Conservation (phyloP, 2,329 filamentous ascomycete genomes). For the Calonectria montana region DNA sequence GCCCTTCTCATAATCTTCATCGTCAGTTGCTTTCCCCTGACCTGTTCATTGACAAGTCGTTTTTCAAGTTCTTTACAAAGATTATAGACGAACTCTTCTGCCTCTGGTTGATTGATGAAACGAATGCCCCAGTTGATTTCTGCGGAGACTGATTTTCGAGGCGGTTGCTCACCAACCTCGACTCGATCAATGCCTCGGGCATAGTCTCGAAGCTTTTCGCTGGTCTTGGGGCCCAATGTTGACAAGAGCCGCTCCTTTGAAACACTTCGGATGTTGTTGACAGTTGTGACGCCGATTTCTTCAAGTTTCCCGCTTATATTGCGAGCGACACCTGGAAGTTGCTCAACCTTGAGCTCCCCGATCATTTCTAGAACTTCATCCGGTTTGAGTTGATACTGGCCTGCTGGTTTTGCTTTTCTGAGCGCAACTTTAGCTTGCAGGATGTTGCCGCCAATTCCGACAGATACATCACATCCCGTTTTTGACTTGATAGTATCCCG, state of each 20-base stretch:
- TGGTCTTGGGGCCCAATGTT: conserved; percentile 89
- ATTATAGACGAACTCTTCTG: conserved; percentile 89
- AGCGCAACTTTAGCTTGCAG: conserved; percentile 91
- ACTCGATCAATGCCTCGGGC: conserved; percentile 86
- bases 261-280: conserved; percentile 83
- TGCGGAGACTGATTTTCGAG: conserved; percentile 94
- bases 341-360: conserved; percentile 79
- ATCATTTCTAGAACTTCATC: conserved; percentile 83
- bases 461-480: conserved; percentile 89
- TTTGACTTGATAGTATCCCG: conserved; percentile 76
- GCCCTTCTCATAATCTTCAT: conserved; percentile 95
- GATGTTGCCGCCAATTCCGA: conserved; percentile 93
- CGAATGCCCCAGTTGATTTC: conserved; percentile 99
- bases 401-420: conserved; percentile 92
- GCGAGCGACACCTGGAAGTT: conserved; percentile 91
- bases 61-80: conserved; percentile 87
- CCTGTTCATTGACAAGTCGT: conserved; percentile 82
- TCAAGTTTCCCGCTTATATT: conserved; percentile 90
- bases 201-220: conserved; percentile 91
- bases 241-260: conserved; percentile 81
- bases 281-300: conserved; percentile 83
- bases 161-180: conserved; percentile 86
- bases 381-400: conserved; percentile 88
- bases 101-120: conserved; percentile 91
- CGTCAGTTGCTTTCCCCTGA: conserved; percentile 88